Evolutionary conservation across 2,329 filamentous ascomycete species (phyloP), one percentile per base, ranked within the genome.

Genomic region (Uncinocarpus reesii): DNA sequence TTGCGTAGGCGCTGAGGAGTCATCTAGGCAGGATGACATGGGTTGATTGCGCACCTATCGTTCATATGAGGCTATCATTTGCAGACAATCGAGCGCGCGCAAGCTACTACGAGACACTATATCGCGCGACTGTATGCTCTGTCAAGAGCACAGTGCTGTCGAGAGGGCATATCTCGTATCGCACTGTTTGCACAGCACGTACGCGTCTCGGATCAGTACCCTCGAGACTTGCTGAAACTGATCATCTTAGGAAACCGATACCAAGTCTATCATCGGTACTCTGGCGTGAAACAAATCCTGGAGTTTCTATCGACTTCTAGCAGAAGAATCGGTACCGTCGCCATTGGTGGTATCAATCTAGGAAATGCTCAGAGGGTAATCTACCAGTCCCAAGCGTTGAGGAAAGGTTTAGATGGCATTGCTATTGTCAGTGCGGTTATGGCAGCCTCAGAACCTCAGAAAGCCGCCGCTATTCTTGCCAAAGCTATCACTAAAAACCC

Each of bases 1-100:
- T 74, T 87, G 15, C 11, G 77, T 89, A 36, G 85, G 81, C 10
- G 92, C 86, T 49, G 90, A 95, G 92, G 92, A 38, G 87, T 95
- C 7, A 92, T 78, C 96, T 42, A 92, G 92, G 5, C 90, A 96
- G 70, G 89, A 95, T 75, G 90, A 96, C 65, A 82, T 95, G 73
- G 74, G 83, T 85, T n/a, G n/a, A n/a, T n/a, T n/a, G n/a, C n/a
- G n/a, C n/a, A n/a, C n/a, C n/a, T n/a, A n/a, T n/a, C n/a, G n/a
- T n/a, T n/a, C n/a, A n/a, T n/a, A n/a, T n/a, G n/a, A n/a, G n/a
- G n/a, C n/a, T n/a, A n/a, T n/a, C n/a, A n/a, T 53, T 46, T 29
- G 21, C 54, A 81, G 80, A 79, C 51, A 64, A 86, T 23, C 60
- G 67, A 7, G 74, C 76, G 89, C 88, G 1, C 83, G 86, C 50